Percentiles rank a stretch among this genome's conserved stretches.
Evolutionary conservation across 2,329 filamentous ascomycete species (phyloP).

Genomic region (Berkeleyomyces rouxiae): DNA sequence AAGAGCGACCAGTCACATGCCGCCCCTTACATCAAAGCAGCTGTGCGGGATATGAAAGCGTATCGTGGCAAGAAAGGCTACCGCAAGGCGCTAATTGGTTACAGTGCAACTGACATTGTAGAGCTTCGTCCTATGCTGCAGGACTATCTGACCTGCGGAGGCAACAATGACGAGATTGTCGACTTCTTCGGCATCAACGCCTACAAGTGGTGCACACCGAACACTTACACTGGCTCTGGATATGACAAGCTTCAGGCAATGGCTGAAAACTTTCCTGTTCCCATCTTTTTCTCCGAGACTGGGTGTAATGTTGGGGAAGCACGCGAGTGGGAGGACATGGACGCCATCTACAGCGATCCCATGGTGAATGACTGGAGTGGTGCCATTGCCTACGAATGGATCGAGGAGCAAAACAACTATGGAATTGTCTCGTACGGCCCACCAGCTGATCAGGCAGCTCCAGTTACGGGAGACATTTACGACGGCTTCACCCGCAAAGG

Average conservation of each 20-base stretch:
- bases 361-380: slow-evolving; percentile 61
- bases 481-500: slow-evolving; percentile 57
- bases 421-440: slow-evolving; percentile 63
- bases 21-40: slow-evolving; percentile 71
- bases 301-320: slow-evolving; percentile 54
- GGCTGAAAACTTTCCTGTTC: slow-evolving; percentile 57
- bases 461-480: slow-evolving; percentile 29
- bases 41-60: slow-evolving; percentile 64
- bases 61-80: slow-evolving; percentile 63
- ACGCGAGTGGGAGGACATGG: slow-evolving; percentile 53
- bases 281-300: slow-evolving; percentile 80
- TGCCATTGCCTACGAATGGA: slow-evolving; percentile 80
- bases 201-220: slow-evolving; percentile 60
- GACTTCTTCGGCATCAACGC: slow-evolving; percentile 81
- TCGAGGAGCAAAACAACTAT: slow-evolving; percentile 68
- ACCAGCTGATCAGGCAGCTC: slow-evolving; percentile 31
- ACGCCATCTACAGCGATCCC: slow-evolving; percentile 54
- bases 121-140: slow-evolving; percentile 45
- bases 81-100: slow-evolving; percentile 68
- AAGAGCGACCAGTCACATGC: slow-evolving; percentile 39
- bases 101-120: slow-evolving; percentile 73
- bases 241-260: slow-evolving; percentile 53
- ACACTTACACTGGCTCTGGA: slow-evolving; percentile 44
- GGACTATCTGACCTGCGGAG: slow-evolving; percentile 63
- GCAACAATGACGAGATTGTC: slow-evolving; percentile 48